These are phyloP conservation scores for Purpureocillium takamizusanense DNA, from an alignment of 2,329 filamentous ascomycete genomes.

Conservation along the genomic window DNA sequence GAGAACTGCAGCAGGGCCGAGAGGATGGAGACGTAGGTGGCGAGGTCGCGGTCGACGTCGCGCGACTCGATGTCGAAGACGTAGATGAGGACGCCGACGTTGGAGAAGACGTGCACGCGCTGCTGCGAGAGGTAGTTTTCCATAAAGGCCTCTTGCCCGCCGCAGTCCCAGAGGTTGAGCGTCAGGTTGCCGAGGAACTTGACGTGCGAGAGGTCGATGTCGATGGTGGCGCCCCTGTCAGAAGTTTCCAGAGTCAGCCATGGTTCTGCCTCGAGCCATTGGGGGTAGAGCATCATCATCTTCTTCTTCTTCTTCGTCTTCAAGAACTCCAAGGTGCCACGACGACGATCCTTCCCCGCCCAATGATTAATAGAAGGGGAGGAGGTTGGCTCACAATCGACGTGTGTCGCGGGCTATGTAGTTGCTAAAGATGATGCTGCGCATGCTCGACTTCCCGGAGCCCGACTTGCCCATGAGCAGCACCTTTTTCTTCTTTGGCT, in stretches of 20 bases:
- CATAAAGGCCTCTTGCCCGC: constrained; percentile 97
- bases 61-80: constrained; percentile 98
- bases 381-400: constrained; percentile 46
- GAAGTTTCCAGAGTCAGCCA: too few species aligned
- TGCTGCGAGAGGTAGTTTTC: constrained; percentile 97
- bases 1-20: constrained; percentile 82
- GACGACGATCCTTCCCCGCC: too few species aligned
- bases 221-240: constrained; percentile 86
- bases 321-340: too few species aligned
- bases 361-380: background rate
- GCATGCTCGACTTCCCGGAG: constrained; percentile 96
- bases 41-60: constrained; percentile 86
- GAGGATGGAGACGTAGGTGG: constrained; percentile 87
- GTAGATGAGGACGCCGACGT: constrained; percentile 95
- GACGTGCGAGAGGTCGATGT: constrained; percentile 96
- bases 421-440: constrained; percentile 98
- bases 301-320: too few species aligned
- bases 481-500: constrained; percentile 79
- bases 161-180: constrained; percentile 97
- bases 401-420: constrained; percentile 95
- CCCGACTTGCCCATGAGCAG: constrained; percentile 92
- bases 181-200: constrained; percentile 98
- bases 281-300: background rate
- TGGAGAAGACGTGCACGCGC: constrained; percentile 91
- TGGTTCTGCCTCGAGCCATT: too few species aligned